Evolutionary conservation across 148 eudicot genomes (phyloP).

Genomic region (Euryodendron excelsum): DNA sequence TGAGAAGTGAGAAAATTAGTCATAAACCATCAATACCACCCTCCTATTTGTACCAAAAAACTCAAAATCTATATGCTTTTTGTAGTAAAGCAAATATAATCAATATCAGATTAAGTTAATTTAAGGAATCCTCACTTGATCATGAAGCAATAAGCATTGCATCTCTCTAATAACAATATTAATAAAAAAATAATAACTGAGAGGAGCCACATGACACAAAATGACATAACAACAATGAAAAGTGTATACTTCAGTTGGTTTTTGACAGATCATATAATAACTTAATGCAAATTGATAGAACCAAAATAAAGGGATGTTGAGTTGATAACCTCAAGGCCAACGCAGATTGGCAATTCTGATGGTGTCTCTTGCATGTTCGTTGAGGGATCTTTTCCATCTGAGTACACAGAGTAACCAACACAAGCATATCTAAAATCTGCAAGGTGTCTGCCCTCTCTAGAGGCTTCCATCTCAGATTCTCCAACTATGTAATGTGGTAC

Average conservation of each 20-base stretch:
- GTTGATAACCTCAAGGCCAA: conserved; percentile 72
- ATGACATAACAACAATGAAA: background rate
- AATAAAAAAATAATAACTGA: background rate
- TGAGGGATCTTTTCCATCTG: conserved; percentile 44
- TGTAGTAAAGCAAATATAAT: background rate
- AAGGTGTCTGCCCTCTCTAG: conserved; percentile 65
- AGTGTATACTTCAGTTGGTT: background rate
- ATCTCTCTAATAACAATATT: background rate
- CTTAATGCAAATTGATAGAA: background rate
- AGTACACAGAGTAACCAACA: conserved; percentile 79
- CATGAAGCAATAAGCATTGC: background rate
- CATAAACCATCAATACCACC: background rate
- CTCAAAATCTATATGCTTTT: background rate
- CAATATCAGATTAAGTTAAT: background rate
- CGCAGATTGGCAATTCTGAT: conserved; percentile 71
- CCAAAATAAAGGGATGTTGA: background rate
- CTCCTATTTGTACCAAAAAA: background rate
- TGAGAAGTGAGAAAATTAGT: no score
- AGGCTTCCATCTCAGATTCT: conserved; percentile 73
- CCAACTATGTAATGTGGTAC: conserved; percentile 71
- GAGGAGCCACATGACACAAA: background rate
- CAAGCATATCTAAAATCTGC: conserved; percentile 79
- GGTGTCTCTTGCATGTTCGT: conserved; percentile 37
- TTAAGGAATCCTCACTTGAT: background rate
- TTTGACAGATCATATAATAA: background rate